Base-by-base conservation (phyloP, 139 green algal species). In the Chlorella sp. region DNA sequence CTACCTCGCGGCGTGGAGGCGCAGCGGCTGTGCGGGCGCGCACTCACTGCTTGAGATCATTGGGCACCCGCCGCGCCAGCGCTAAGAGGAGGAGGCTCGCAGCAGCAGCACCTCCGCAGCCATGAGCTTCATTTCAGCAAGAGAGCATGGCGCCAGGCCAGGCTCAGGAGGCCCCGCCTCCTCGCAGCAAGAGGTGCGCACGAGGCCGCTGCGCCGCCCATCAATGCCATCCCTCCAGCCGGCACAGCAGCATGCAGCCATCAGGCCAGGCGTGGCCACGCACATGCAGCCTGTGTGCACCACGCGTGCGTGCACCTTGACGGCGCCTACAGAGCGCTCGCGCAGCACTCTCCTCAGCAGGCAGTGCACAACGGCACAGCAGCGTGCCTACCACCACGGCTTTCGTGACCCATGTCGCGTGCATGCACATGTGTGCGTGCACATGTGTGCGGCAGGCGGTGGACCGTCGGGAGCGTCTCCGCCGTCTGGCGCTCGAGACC, bases 401-500 rank as follows among this genome's bases (percentile, higher is more conserved):
- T 30, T 31, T 14, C 3, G 31, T 55, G 49, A 63, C 30, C 20
- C 3, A 31, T 23, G 31, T 3, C 3, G 69, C 4, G 33, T 71
- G 42, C 3, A 70, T 59, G 3, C 30, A 60, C 24, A 31, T 35
- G 5, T 32, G 3, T n/a, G 3, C 3, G 2, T 65, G 2, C 31
- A 30, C 22, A 50, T 63, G 60, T 70, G 23, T 5, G 31, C 50
- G 32, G 50, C 36, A 96, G 88, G 90, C 87, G 0, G 91, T 98
- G 32, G 94, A 98, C 81, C 77, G 96, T 22, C 70, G 93, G 0
- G 96, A 99, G 81, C 82, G 96, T 33, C 83, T 99, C 33, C 87
- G 95, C n/a, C 77, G 92, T 6, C 82, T 99, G 49, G 96, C 96
- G 1, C 83, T 99, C 68, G 96, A 99, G 83, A 99, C 95, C 0